These are phyloP conservation scores for Pythium brachiatum DNA, from an alignment of 352 stramenopile species.

Conservation along the genomic window DNA sequence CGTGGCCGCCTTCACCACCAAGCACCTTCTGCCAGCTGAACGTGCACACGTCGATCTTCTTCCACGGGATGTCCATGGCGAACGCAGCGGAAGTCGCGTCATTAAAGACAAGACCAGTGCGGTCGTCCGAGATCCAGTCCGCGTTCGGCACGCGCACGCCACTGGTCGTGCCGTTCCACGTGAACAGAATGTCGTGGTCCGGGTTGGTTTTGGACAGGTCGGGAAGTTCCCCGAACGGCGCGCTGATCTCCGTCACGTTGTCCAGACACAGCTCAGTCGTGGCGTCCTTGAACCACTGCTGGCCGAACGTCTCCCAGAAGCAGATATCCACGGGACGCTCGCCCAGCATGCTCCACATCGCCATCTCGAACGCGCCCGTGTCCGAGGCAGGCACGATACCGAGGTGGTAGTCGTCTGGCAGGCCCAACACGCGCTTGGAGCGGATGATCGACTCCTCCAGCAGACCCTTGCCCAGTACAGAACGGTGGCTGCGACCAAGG, in stretches of 20 bases:
- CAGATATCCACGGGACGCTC: constrained; percentile 90
- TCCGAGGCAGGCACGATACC: constrained; percentile 98
- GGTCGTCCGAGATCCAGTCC: constrained; percentile 96
- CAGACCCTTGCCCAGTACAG: constrained; percentile 95
- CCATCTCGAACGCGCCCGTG: constrained; percentile 99
- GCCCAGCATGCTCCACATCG: constrained; percentile 99
- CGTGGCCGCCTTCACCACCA: constrained; percentile 97
- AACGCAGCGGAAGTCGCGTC: constrained; percentile 98
- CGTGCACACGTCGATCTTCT: constrained; percentile 99
- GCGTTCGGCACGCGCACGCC: constrained; percentile 94
- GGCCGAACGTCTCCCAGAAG: constrained; percentile 97
- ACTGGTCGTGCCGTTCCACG: constrained; percentile 98
- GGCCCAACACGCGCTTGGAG: constrained; percentile 92
- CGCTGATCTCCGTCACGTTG: constrained; percentile 92
- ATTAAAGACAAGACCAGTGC: constrained; percentile 95
- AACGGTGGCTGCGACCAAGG: constrained; percentile 95
- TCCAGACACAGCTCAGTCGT: constrained; percentile 93
- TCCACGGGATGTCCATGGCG: constrained; percentile 98
- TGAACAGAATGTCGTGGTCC: constrained; percentile 98
- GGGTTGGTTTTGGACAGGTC: constrained; percentile 92
- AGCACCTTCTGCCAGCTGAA: constrained; percentile 99
- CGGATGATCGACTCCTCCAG: constrained; percentile 95
- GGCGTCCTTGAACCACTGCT: constrained; percentile 96
- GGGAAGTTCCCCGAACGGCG: constrained; percentile 96
- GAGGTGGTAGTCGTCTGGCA: constrained; percentile 95